A percentile compares a stretch with the other conserved stretches of the same genome.
Conservation (phyloP, 2,329 filamentous ascomycete species). For the Venturia carpophila region DNA sequence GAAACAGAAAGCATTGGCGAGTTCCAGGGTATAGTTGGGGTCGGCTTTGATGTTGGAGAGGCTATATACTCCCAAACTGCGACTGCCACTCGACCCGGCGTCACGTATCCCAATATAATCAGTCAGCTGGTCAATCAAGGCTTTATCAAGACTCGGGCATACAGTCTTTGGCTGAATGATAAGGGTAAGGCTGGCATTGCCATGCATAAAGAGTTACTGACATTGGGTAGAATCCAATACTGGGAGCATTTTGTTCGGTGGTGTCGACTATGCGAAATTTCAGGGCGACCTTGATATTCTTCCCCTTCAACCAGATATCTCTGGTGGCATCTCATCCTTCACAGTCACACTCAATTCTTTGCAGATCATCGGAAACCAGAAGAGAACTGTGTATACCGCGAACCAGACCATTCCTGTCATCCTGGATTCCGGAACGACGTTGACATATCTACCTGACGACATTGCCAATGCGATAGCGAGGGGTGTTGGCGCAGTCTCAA, state of each 20-base stretch:
- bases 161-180: conserved; percentile 55
- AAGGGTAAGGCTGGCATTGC: conserved; percentile 24
- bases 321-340: conserved; percentile 42
- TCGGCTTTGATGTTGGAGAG: conserved; percentile 76
- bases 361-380: conserved; percentile 35
- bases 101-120: conserved; percentile 54
- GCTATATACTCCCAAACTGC: conserved; percentile 27
- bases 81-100: conserved; percentile 25
- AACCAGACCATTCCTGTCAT: conserved; percentile 44
- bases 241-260: conserved; percentile 70
- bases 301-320: conserved; percentile 44
- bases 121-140: conserved; percentile 56
- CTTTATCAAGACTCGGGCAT: conserved; percentile 53
- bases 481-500: conserved; percentile 36
- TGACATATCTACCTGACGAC: conserved; percentile 60
- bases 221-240: conserved; percentile 45
- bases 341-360: conserved; percentile 43
- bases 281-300: conserved; percentile 54
- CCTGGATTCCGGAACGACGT: conserved; percentile 65
- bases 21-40: conserved; percentile 67
- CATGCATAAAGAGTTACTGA: neutral
- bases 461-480: conserved; percentile 42
- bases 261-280: conserved; percentile 69
- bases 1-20: conserved; percentile 60
- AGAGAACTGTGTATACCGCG: conserved; percentile 36